Base-by-base conservation (phyloP, 2,329 filamentous ascomycete genomes). In the Pestalotiopsis sp. region DNA sequence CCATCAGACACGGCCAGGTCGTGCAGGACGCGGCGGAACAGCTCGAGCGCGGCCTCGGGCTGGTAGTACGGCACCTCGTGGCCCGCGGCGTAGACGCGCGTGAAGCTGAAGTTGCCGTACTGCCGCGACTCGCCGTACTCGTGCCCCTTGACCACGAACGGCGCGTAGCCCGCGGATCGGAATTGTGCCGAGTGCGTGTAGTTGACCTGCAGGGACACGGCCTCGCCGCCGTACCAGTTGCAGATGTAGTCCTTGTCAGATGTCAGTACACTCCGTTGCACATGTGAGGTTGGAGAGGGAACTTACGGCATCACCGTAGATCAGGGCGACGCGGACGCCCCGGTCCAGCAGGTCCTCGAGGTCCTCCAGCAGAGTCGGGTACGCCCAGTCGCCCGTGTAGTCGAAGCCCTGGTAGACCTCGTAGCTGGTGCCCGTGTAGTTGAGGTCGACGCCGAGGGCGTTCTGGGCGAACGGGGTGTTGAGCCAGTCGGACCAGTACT, bases 91-190 rank as follows among this genome's bases (percentile, higher is more conserved):
- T 89, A 91, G 64, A 92, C 84, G 9, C 90, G 84, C 67, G 86
- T 87, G 77, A 92, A 92, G 7, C 86, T 89, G 61, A 92, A 84
- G 72, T 94, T 94, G n/a, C 91, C 92, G 73, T 88, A 92, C 78
- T 95, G 92, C 4, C 92, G 87, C 67, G 88, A 86, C 9, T 93
- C 93, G 62, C 88, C 92, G 75, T 89, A 87, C 67, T 85, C 80
- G 11, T 81, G 81, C 14, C 81, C 83, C 71, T 89, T 85, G 11
- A 90, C 85, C 3, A 85, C 73, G 61, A 91, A 84, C 6, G 87
- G 85, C 0, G 84, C 81, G 72, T 91, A 91, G 0, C 87, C 88
- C 0, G 89, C 85, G 0, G 80, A 74, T 6, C 82, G 80, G 76
- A 90, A 91, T 66, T 83, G 72, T 20, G 80, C 78, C 2, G 82